Evolutionary conservation across 768 basidiomycete genomes (phyloP), one percentile per base, ranked within the genome.

Genomic region (Suillus brevipes): DNA sequence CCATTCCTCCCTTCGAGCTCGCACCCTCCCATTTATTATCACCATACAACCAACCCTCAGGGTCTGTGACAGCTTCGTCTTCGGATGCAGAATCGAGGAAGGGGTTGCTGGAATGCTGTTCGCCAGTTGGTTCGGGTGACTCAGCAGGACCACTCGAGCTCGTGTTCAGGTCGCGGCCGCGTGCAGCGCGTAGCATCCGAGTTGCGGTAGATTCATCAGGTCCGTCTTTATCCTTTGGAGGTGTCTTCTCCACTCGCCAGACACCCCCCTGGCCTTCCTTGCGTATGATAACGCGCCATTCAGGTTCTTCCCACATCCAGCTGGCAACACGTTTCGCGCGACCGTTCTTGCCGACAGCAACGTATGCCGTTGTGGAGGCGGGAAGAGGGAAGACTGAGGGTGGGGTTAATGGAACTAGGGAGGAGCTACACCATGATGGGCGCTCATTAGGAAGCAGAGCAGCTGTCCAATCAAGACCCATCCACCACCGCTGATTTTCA

Each of bases 401-500:
- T 3, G 92, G 88, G 13, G 88, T 82, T 52, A 93, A 81, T 57
- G 91, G 69, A 81, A 80, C 68, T 84, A 87, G 63, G 78, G 75
- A 36, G 78, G 79, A 25, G 83, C 84, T 77, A 80, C 79, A 94
- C 95, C 95, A 98, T 1, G 92, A 91, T 0, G 95, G 94, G 6
- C 95, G 88, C 72, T 98, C 95, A 20, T 85, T 85, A 0, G 95
- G 95, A 18, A 97, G 85, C 9, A 98, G 84, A 1, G 95, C 94
- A 4, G 92, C 91, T 2, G 95, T 97, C 93, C 93, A 98, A 77
- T 97, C 95, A 52, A 98, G 85, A 14, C 92, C 95, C 86, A 98
- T 87, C 95, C 95, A 98, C 95, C 95, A 97, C 7, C 95, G 85
- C 78, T 97, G 95, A 77, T 97, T 97, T 76, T 97, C 95, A 73